These are phyloP conservation scores for Debaryomyces coudertii DNA, from an alignment of 1,139 yeast species.

Conservation along the genomic window DNA sequence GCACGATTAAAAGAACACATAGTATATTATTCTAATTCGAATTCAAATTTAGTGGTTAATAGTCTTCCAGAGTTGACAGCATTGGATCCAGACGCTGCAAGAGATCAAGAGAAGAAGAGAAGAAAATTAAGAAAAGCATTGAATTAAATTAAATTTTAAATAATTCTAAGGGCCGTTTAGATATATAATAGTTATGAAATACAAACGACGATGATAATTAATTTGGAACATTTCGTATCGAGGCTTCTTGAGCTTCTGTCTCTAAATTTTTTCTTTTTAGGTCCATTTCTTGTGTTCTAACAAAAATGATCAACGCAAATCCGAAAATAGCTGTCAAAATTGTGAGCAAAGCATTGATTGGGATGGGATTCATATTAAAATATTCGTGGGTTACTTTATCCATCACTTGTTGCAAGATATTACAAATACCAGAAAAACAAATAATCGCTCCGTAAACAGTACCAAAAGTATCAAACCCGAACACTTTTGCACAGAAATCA, in stretches of 20 bases:
- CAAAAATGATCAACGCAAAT: conserved; percentile 50
- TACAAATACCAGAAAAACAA: conserved; percentile 77
- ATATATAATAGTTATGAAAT: conserved; percentile 4
- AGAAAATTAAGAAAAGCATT: conserved; percentile 20
- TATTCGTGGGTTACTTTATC: conserved; percentile 70
- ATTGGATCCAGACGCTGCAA: conserved; percentile 34
- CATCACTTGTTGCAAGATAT: conserved; percentile 68
- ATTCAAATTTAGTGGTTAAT: not conserved
- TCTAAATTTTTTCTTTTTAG: conserved; percentile 58
- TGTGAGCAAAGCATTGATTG: conserved; percentile 65
- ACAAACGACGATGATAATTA: conserved; percentile 17
- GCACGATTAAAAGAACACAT: conserved; percentile 2
- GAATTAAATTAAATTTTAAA: conserved; percentile 7
- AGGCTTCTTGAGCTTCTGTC: conserved; percentile 64
- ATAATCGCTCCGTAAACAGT: conserved; percentile 88
- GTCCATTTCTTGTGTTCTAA: conserved; percentile 54
- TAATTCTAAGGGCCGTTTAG: conserved; percentile 8
- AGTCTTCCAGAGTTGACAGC: conserved; percentile 33
- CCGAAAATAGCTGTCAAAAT: conserved; percentile 59
- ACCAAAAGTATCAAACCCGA: conserved; percentile 91
- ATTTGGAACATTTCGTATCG: conserved; percentile 51
- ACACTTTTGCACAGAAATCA: conserved; percentile 88
- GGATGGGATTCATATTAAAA: conserved; percentile 75
- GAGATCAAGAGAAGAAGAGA: conserved; percentile 24
- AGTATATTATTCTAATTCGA: not conserved